Evolutionary conservation across 73 alveolate species (phyloP).

Genomic region (Paramecium primaurelia): DNA sequence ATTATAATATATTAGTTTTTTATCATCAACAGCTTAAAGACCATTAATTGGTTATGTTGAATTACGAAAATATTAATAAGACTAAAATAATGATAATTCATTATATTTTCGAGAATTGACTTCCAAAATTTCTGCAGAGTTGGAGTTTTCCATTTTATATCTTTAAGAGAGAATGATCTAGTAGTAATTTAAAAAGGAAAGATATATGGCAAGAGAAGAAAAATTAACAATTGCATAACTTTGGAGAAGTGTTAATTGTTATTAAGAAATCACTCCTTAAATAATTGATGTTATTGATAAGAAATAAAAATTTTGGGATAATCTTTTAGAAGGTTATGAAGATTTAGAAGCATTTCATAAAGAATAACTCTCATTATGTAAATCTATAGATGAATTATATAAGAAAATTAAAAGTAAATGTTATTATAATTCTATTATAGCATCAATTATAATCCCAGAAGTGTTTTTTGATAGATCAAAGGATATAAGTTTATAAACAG

Average conservation of each 20-base stretch:
- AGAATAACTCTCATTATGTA: not conserved
- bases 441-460: not conserved
- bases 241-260: constrained; percentile 19
- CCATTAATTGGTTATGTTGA: constrained; percentile 19
- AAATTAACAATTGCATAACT: not conserved
- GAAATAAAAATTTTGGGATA: not conserved
- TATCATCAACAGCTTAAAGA: not conserved
- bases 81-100: not conserved
- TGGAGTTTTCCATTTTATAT: not conserved
- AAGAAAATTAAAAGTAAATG: not conserved
- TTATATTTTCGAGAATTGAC: constrained; percentile 14
- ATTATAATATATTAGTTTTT: constrained; percentile 1
- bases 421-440: not conserved
- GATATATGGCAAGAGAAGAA: not conserved
- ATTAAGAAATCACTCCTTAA: not conserved
- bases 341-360: not conserved
- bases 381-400: not conserved
- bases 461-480: constrained; percentile 38
- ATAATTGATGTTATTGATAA: not conserved
- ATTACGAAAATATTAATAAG: not conserved
- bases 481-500: not conserved
- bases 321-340: not conserved
- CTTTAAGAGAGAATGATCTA: not conserved
- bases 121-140: not conserved
- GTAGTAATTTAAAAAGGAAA: not conserved